Conservation (phyloP, 345 rosid genomes). For the Ailanthus altissimus region DNA sequence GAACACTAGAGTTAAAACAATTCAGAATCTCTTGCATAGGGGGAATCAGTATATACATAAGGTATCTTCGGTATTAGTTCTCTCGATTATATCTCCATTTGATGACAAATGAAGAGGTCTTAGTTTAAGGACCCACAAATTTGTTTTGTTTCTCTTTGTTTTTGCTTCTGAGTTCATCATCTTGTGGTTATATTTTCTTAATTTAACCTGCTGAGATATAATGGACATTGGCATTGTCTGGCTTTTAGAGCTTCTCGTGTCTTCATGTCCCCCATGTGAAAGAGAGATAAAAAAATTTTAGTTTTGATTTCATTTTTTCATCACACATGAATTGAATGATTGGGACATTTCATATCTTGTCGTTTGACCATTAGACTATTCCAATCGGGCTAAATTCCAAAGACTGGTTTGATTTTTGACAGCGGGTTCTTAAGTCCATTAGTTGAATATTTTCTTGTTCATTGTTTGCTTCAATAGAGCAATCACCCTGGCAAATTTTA, state of each 20-base stretch:
- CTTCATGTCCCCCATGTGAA: slow-evolving; percentile 20
- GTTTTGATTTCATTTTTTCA: neutral
- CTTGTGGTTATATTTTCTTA: slow-evolving; percentile 13
- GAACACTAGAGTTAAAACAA: neutral
- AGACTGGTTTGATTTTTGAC: neutral
- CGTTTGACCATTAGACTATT: neutral
- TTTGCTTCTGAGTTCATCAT: neutral
- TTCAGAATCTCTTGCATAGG: slow-evolving; percentile 4
- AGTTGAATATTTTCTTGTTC: neutral
- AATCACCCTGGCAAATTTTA: slow-evolving; percentile 6
- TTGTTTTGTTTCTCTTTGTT: slow-evolving; percentile 11
- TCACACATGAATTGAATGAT: neutral
- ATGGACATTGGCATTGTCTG: neutral
- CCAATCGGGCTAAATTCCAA: neutral
- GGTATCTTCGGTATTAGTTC: neutral
- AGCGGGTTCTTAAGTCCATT: no score
- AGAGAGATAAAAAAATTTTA: slow-evolving; percentile 1
- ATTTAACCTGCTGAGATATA: neutral
- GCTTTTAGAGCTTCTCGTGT: slow-evolving; percentile 15
- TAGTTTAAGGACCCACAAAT: slow-evolving; percentile 15
- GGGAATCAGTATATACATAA: neutral
- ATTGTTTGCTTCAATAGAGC: neutral
- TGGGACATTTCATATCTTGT: neutral
- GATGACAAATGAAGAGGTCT: neutral
- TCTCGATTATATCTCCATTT: neutral